A percentile compares a stretch with the other conserved stretches of the same genome.
These are phyloP conservation scores for Tubosaeta sp. DNA, from an alignment of 768 basidiomycete genomes.

Conservation along the genomic window DNA sequence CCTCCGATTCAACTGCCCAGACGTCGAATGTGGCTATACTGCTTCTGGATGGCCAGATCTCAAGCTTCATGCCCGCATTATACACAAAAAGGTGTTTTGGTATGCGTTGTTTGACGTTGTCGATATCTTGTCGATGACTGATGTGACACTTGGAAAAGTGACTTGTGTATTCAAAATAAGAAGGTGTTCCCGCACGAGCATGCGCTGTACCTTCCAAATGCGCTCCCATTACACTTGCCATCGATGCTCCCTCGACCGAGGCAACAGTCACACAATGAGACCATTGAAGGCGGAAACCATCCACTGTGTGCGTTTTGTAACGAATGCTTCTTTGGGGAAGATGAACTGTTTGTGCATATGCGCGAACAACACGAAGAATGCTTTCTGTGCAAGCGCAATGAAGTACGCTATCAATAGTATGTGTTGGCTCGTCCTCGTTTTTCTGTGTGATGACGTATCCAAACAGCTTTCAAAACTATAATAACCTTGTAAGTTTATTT, in stretches of 20 bases:
- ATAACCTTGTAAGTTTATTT: conserved; percentile 53
- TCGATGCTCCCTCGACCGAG: conserved; percentile 48
- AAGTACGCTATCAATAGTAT: conserved; percentile 80
- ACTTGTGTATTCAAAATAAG: conserved; percentile 83
- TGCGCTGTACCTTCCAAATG: conserved; percentile 64
- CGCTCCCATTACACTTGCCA: conserved; percentile 73
- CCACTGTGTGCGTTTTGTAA: conserved; percentile 85
- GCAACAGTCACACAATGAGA: conserved; percentile 45
- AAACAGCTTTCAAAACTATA: conserved; percentile 72
- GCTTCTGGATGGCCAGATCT: conserved; percentile 88
- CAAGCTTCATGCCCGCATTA: conserved; percentile 73
- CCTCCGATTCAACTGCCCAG: conserved; percentile 92
- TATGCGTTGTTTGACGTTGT: conserved; percentile 22
- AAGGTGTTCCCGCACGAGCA: conserved; percentile 98
- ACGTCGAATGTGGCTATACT: conserved; percentile 74
- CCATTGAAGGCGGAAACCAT: conserved; percentile 67
- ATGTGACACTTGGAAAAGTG: conserved; percentile 40
- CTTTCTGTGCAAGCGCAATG: conserved; percentile 86
- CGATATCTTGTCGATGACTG: not conserved
- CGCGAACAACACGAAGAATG: conserved; percentile 94
- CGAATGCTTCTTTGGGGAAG: conserved; percentile 88
- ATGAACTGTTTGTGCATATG: conserved; percentile 91
- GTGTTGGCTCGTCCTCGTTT: not conserved
- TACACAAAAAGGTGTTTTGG: conserved; percentile 82
- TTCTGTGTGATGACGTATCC: not conserved